A percentile compares a stretch with the other conserved stretches of the same genome.
These are phyloP conservation scores for Aspergillus bridgeri DNA, from an alignment of 495 filamentous ascomycete genomes.

Conservation along the genomic window DNA sequence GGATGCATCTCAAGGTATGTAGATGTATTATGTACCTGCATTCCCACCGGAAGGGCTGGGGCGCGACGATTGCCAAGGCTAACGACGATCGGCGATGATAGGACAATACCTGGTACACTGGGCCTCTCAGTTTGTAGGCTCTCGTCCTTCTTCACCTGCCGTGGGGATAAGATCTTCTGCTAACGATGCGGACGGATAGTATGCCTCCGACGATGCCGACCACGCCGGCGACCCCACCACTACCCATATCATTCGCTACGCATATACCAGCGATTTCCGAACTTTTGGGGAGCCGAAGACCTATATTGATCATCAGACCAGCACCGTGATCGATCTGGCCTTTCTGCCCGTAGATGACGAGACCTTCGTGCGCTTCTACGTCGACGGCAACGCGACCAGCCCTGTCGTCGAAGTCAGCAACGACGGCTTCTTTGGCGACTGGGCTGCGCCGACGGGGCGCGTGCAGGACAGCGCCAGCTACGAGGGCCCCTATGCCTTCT, in stretches of 20 bases:
- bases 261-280: conserved; percentile 16
- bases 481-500: conserved; percentile 17
- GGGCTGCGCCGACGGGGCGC: conserved; percentile 1
- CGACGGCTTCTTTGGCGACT: conserved; percentile 15
- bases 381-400: conserved; percentile 5
- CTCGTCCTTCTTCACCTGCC: not conserved
- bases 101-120: conserved; percentile 18
- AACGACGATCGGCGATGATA: not conserved
- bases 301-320: conserved; percentile 6
- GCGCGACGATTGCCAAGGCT: not conserved
- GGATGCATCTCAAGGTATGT: conserved; percentile 13
- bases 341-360: conserved; percentile 4
- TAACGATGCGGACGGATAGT: conserved; percentile 1
- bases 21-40: too few relatives aligned
- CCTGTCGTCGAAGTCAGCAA: conserved; percentile 16
- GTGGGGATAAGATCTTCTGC: not conserved
- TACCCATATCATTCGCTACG: conserved; percentile 14
- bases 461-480: conserved; percentile 11
- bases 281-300: conserved; percentile 14
- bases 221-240: conserved; percentile 10
- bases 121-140: conserved; percentile 15
- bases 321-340: conserved; percentile 13
- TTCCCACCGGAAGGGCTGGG: not conserved
- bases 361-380: conserved; percentile 13
- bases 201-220: conserved; percentile 10